Base-by-base conservation (phyloP, 371 early-diverging fungal genomes). In the Mortierella sp. region DNA sequence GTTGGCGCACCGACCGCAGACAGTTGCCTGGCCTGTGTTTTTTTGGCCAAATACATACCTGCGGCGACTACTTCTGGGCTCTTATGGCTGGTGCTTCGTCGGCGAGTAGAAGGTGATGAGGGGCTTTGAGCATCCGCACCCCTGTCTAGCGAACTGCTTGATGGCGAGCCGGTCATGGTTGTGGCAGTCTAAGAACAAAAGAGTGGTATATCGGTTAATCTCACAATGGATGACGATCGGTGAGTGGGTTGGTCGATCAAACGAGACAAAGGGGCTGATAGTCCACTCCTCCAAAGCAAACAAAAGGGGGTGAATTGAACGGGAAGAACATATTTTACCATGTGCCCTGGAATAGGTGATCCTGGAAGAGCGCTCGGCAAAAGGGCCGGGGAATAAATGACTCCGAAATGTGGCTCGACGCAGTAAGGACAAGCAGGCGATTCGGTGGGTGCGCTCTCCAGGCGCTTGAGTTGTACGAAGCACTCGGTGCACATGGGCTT, bases 401-500 rank as follows among this genome's bases (percentile, higher is more conserved):
- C 88, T 63, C 97, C 97, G 88, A 97, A 96, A 79, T 96, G 93
- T 38, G 95, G 93, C 79, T 95, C 90, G 68, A 96, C 95, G 88
- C 98, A 98, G 82, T 93, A 98, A 0, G 98, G 98, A 79, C 98
- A 98, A 54, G 93, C 91, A 29, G 96, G 93, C 11, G 95, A 87
- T 77, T 80, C 80, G 38, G 88, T 85, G n/a, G 93, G 92, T 46
- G 90, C 87, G 71, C 75, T 82, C 77, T 90, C 90, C 48, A 93
- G 93, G 49, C 98, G 92, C 87, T 96, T 95, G 80, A 98, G 95
- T 91, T 97, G 97, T 74, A 97, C 93, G 89, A 98, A 97, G 84
- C 98, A 98, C 83, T 97, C 98, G 12, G 98, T 97, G 89, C 98
- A 98, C 72, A 98, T 97, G 14, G 98, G 98, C 82, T 98, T 95